Percentiles rank a stretch among this genome's conserved stretches.
phyloP scores from a whole-genome alignment of 2,329 filamentous ascomycete genomes.

The Aspergillus sp. region DNA sequence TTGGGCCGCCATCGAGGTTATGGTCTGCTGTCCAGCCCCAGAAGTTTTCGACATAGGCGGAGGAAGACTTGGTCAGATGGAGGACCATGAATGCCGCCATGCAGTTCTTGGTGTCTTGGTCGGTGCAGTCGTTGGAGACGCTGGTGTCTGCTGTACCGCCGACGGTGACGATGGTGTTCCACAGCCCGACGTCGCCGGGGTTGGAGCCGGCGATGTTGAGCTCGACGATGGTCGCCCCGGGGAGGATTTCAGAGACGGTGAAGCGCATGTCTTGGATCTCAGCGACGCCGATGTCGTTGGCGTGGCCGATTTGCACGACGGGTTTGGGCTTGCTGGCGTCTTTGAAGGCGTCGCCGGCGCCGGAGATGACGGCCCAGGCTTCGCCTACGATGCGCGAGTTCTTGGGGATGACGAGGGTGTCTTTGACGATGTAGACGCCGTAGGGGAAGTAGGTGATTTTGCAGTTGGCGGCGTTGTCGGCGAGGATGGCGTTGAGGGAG shows the following conservation, averaged over 20 bases:
- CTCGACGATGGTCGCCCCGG: constrained; percentile 44
- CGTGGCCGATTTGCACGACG: constrained; percentile 48
- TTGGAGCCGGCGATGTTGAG: constrained; percentile 46
- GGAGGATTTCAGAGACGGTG: constrained; percentile 45
- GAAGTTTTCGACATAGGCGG: constrained; percentile 53
- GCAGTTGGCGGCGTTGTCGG: constrained; percentile 19
- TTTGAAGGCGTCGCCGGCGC: constrained; percentile 43
- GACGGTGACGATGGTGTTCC: constrained; percentile 43
- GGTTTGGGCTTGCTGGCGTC: constrained; percentile 41
- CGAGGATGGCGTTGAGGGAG: constrained; percentile 30
- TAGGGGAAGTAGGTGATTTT: constrained; percentile 26
- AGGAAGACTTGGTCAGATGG: constrained; percentile 45
- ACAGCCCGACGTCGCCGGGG: constrained; percentile 49
- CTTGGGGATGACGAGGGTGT: constrained; percentile 44
- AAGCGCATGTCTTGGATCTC: constrained; percentile 52
- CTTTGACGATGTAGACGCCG: constrained; percentile 38
- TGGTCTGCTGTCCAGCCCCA: constrained; percentile 49
- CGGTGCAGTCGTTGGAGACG: constrained; percentile 35
- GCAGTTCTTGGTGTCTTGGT: constrained; percentile 35
- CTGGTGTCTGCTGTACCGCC: constrained; percentile 43
- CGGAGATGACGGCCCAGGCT: constrained; percentile 50
- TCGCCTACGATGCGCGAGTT: constrained; percentile 52
- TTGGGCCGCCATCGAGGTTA: constrained; percentile 40
- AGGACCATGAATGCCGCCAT: constrained; percentile 49
- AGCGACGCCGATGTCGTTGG: constrained; percentile 46